phyloP scores from a whole-genome alignment of 2,329 filamentous ascomycete species.

The Exophiala spinifera region DNA sequence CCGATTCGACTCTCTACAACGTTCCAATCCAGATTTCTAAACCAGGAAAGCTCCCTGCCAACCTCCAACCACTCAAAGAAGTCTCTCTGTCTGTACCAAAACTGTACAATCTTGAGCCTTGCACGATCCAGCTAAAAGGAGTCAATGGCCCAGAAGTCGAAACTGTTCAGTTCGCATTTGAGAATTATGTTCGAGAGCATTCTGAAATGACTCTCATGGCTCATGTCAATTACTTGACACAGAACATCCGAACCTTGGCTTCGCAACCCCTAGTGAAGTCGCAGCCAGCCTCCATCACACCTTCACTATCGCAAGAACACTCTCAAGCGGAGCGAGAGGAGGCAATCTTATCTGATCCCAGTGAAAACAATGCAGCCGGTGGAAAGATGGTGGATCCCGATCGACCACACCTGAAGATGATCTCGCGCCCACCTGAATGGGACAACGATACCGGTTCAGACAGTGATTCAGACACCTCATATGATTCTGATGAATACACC shows the following conservation, averaged over 20 bases:
- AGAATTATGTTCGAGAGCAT: slow-evolving; percentile 55
- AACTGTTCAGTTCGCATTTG: slow-evolving; percentile 64
- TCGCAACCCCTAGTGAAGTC: slow-evolving; percentile 48
- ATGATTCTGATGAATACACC: slow-evolving; percentile 43
- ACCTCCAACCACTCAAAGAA: slow-evolving; percentile 60
- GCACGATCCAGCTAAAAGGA: slow-evolving; percentile 64
- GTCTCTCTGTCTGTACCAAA: slow-evolving; percentile 67
- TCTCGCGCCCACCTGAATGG: slow-evolving; percentile 79
- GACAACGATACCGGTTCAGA: slow-evolving; percentile 36
- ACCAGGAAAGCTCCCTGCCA: slow-evolving; percentile 57
- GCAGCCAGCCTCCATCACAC: background rate
- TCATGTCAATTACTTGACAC: slow-evolving; percentile 70
- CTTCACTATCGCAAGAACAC: background rate
- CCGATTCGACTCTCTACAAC: slow-evolving; percentile 67
- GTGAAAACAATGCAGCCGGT: background rate
- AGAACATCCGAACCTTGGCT: slow-evolving; percentile 67
- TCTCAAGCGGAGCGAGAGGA: background rate
- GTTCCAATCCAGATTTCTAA: slow-evolving; percentile 67
- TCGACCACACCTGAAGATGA: slow-evolving; percentile 65
- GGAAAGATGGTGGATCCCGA: slow-evolving; percentile 36
- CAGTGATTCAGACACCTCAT: slow-evolving; percentile 41
- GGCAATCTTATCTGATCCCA: background rate
- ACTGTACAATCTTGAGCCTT: slow-evolving; percentile 68
- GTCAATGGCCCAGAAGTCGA: slow-evolving; percentile 60
- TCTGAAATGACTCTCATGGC: slow-evolving; percentile 65